Conservation (phyloP, 2,329 filamentous ascomycete genomes). For the Ambrosiella cleistominuta region DNA sequence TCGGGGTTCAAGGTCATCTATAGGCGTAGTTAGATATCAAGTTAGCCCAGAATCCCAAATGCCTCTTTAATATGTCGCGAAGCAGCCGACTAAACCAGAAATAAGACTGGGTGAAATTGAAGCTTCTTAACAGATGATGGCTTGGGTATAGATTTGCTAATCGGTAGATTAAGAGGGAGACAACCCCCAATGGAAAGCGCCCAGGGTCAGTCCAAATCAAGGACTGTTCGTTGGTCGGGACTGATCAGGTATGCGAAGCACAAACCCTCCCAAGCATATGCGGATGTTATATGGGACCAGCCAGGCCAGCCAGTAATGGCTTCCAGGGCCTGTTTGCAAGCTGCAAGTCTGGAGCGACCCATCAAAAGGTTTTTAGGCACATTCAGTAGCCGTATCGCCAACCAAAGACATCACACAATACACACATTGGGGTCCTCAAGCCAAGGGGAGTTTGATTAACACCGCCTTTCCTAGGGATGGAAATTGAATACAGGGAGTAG, state of each 20-base stretch:
- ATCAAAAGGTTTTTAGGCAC: background rate
- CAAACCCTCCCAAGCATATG: background rate
- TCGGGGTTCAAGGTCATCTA: constrained; percentile 54
- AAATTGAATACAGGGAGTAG: constrained; percentile 13
- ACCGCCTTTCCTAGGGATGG: constrained; percentile 13
- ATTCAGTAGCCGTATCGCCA: background rate
- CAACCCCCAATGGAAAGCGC: background rate
- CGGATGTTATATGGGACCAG: background rate
- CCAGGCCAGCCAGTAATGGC: background rate
- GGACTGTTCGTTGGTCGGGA: background rate
- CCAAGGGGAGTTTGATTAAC: constrained; percentile 10
- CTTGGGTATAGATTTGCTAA: background rate
- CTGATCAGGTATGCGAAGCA: background rate
- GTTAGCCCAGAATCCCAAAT: constrained; percentile 2
- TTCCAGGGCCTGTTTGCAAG: background rate
- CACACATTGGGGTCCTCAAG: background rate
- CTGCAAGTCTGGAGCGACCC: background rate
- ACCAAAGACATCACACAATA: background rate
- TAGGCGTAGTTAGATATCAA: constrained; percentile 23
- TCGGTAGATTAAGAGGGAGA: background rate
- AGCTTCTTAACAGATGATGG: background rate
- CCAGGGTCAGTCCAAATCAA: background rate
- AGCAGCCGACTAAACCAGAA: background rate
- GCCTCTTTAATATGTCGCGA: background rate
- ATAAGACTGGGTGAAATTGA: background rate